Evolutionary conservation across 805 yeast species (phyloP).

Genomic region (Metschnikowia henanensis): DNA sequence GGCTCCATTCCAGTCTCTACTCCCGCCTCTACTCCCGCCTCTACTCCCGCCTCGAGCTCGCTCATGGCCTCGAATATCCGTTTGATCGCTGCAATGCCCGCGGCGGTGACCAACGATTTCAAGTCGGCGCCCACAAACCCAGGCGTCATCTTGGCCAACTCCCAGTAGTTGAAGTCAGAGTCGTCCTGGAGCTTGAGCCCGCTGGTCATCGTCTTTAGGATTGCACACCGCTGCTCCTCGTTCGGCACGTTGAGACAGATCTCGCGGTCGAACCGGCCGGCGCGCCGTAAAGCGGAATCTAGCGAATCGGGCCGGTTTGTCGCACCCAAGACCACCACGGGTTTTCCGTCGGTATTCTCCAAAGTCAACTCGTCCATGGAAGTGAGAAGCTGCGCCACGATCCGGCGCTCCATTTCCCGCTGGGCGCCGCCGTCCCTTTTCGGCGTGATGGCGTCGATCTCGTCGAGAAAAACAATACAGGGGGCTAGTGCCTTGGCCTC

Average conservation of each 20-base stretch:
- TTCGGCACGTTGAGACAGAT: slow-evolving; percentile 94
- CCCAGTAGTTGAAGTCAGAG: slow-evolving; percentile 94
- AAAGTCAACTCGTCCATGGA: slow-evolving; percentile 99
- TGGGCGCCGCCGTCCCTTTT: slow-evolving; percentile 99
- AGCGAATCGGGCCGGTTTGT: slow-evolving; percentile 86
- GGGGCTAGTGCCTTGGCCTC: slow-evolving; percentile 99
- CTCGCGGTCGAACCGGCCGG: slow-evolving; percentile 84
- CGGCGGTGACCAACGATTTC: slow-evolving; percentile 99
- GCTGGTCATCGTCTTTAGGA: slow-evolving; percentile 95
- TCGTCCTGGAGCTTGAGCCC: slow-evolving; percentile 96
- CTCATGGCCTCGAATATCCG: no score
- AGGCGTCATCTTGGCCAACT: slow-evolving; percentile 96
- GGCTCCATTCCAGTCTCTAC: no score
- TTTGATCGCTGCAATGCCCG: no score
- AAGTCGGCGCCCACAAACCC: slow-evolving; percentile 99
- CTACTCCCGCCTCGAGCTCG: no score
- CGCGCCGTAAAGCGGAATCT: slow-evolving; percentile 83
- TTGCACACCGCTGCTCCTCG: slow-evolving; percentile 97
- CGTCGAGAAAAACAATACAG: slow-evolving; percentile 96
- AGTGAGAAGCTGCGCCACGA: slow-evolving; percentile 95
- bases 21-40: no score
- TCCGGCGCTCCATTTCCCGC: slow-evolving; percentile 99
- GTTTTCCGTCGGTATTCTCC: no score
- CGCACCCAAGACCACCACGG: slow-evolving; percentile 98
- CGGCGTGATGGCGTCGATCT: slow-evolving; percentile 98